Evolutionary conservation across 2,329 filamentous ascomycete genomes (phyloP), one percentile per base, ranked within the genome.

Genomic region (Fusarium piperis): DNA sequence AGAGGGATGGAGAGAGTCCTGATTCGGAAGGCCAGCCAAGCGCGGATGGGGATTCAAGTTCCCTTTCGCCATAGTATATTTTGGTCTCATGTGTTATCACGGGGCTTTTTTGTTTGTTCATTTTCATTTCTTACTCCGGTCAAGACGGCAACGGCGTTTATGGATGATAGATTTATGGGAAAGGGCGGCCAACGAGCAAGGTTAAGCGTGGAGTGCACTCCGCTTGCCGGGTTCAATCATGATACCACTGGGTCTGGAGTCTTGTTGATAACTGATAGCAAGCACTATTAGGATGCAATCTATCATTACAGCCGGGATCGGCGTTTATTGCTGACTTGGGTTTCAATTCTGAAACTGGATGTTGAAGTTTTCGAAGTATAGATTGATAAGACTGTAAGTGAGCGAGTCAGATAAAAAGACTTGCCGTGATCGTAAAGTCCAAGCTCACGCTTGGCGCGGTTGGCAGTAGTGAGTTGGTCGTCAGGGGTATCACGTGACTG

Each of bases 201-300:
- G 62, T 60, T 51, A 63, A 69, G 65, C 64, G 68, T 67, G 59
- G 53, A 68, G 61, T 57, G 52, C 60, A 68, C 71, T 61, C 70
- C 55, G 71, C 65, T 74, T 52, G 71, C 60, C 62, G 67, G 69
- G 67, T 75, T 77, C 51, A n/a, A 79, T 72, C 30, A 81, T 81
- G 79, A 81, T 81, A 81, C 79, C 79, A 81, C 68, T 74, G 77
- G 78, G 71, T 68, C 58, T 74, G 79, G 79, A 77, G 70, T 66
- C 70, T 59, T 66, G 48, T 55, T 61, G 57, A 30, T 72, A 53
- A 52, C 60, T 61, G 57, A 58, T 66, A 53, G 39, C 65, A 51
- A 57, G 67, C 56, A 57, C 62, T 63, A 39, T 61, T 56, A 64
- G 56, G 55, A 59, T 68, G 33, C 55, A 72, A 62, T 73, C 61